Evolutionary conservation across 148 eudicot species (phyloP).

Genomic region (Chenopodium quinoa): DNA sequence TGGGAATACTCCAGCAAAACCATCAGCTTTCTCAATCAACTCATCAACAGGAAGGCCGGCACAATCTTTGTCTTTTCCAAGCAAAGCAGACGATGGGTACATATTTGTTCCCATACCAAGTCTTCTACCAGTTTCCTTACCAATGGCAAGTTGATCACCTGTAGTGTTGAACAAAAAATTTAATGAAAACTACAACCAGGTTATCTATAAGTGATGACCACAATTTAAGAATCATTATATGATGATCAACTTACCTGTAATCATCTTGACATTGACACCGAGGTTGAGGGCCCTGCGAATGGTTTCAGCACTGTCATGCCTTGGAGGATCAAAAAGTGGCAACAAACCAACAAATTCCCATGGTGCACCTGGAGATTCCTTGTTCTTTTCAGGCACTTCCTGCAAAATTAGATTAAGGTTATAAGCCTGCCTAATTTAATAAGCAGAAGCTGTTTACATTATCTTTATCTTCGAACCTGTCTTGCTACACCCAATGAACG

Average conservation of each 20-base stretch:
- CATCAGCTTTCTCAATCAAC: conserved; percentile 91
- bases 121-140: conserved; percentile 90
- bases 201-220: not conserved
- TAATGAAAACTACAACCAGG: not conserved
- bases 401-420: conserved; percentile 20
- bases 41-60: conserved; percentile 79
- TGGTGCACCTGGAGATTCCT: conserved; percentile 74
- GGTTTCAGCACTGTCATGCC: conserved; percentile 92
- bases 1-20: conserved; percentile 97
- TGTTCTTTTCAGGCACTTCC: conserved; percentile 82
- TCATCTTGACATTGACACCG: conserved; percentile 96
- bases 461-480: conserved; percentile 49
- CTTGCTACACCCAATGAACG: conserved; percentile 85
- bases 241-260: conserved; percentile 55
- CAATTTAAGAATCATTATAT: not conserved
- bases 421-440: not conserved
- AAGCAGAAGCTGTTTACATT: not conserved
- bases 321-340: conserved; percentile 91
- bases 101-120: conserved; percentile 97
- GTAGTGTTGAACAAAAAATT: not conserved
- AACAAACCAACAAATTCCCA: conserved; percentile 88
- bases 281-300: conserved; percentile 88
- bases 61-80: conserved; percentile 72
- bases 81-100: conserved; percentile 88
- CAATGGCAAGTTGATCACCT: conserved; percentile 98